Conservation (phyloP, 2,329 filamentous ascomycete genomes). For the Incumbomyces delicatus region DNA sequence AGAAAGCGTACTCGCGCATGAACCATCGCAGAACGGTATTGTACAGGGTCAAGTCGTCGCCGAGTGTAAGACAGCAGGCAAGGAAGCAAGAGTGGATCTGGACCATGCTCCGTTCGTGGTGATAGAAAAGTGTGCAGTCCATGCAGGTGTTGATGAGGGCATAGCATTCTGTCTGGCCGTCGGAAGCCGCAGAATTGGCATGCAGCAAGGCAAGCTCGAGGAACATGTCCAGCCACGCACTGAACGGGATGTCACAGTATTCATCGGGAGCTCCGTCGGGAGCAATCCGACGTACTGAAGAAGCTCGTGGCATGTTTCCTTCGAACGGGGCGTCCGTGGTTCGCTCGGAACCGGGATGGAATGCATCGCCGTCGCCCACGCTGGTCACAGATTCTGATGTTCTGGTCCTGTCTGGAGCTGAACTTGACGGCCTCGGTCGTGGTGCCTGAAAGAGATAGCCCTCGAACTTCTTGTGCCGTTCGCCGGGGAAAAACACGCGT, state of each 20-base stretch:
- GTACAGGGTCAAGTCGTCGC: slow-evolving; percentile 66
- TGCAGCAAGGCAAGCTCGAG: slow-evolving; percentile 74
- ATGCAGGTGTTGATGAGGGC: slow-evolving; percentile 67
- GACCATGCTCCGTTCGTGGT: slow-evolving; percentile 57
- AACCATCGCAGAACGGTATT: slow-evolving; percentile 65
- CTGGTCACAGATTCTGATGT: neutral
- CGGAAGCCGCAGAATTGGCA: slow-evolving; percentile 41
- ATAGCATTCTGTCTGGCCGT: slow-evolving; percentile 57
- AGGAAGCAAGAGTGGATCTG: slow-evolving; percentile 70
- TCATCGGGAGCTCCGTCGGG: slow-evolving; percentile 33
- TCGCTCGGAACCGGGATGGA: neutral
- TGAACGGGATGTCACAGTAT: slow-evolving; percentile 71
- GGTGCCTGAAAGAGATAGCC: slow-evolving; percentile 31
- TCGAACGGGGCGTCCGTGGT: neutral
- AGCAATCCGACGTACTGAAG: slow-evolving; percentile 14
- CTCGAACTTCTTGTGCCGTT: slow-evolving; percentile 42
- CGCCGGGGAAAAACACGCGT: slow-evolving; percentile 48
- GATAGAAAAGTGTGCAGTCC: slow-evolving; percentile 73
- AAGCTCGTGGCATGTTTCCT: slow-evolving; percentile 9
- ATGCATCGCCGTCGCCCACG: neutral
- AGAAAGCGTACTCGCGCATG: slow-evolving; percentile 70
- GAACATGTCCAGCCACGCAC: slow-evolving; percentile 82
- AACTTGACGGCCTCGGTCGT: neutral
- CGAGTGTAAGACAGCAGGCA: slow-evolving; percentile 69
- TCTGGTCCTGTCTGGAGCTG: neutral